phyloP scores from a whole-genome alignment of 495 filamentous ascomycete genomes.

The Staphylotrichum tortipilum region DNA sequence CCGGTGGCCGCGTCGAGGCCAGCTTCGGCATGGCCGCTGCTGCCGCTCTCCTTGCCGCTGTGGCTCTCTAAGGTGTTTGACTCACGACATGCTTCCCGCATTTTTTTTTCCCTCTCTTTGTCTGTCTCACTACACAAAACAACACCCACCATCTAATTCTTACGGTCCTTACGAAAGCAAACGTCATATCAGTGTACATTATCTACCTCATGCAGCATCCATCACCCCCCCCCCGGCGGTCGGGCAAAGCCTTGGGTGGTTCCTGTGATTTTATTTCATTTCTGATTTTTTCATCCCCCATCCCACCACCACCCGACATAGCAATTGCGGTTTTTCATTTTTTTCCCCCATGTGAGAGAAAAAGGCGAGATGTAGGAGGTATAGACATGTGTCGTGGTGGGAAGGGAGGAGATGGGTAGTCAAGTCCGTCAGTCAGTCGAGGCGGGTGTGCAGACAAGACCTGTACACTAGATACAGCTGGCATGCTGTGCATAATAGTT shows the following conservation, averaged over 20 bases:
- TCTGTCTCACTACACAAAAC: background rate
- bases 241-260: background rate
- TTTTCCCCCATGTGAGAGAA: background rate
- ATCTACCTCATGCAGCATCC: no score
- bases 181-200: slow-evolving; percentile 8
- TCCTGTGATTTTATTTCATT: background rate
- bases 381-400: no score
- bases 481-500: slow-evolving; percentile 14
- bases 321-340: background rate
- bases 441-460: no score
- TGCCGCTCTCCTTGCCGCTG: slow-evolving; percentile 22
- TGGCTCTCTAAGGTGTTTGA: slow-evolving; percentile 29
- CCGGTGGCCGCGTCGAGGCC: slow-evolving; percentile 27
- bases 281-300: no score
- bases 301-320: background rate
- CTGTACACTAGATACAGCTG: background rate
- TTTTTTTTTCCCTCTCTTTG: background rate
- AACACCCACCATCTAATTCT: slow-evolving; percentile 5
- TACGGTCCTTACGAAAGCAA: slow-evolving; percentile 14
- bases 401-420: no score
- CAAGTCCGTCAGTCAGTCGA: no score
- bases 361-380: background rate
- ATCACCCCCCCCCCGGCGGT: background rate
- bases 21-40: slow-evolving; percentile 32
- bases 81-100: no score